phyloP scores from a whole-genome alignment of 2,329 filamentous ascomycete genomes.

The Fusarium clavum region DNA sequence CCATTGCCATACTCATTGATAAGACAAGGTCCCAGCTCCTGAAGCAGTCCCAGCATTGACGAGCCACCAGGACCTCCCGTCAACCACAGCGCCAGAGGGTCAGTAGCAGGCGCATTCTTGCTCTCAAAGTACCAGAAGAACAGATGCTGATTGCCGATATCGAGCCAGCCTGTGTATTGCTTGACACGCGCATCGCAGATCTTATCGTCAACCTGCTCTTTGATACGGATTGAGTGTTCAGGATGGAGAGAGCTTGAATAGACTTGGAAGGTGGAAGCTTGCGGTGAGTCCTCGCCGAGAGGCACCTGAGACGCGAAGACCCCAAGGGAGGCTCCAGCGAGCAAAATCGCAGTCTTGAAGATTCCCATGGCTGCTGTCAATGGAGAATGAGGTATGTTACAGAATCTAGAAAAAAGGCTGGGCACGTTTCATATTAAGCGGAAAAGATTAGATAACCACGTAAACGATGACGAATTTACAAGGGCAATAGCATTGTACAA shows the following conservation, averaged over 20 bases:
- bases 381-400: background rate
- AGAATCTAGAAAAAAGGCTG: background rate
- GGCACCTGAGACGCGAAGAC: constrained; percentile 11
- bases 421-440: background rate
- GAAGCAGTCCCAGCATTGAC: constrained; percentile 34
- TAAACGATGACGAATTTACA: constrained; percentile 4
- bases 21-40: constrained; percentile 36
- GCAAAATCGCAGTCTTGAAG: constrained; percentile 1
- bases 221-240: constrained; percentile 34
- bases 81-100: constrained; percentile 38
- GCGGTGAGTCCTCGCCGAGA: background rate
- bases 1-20: constrained; percentile 29
- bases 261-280: constrained; percentile 7
- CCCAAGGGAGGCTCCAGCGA: background rate
- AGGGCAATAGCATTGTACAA: background rate
- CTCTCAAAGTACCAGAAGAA: constrained; percentile 45
- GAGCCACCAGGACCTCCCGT: constrained; percentile 36
- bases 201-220: constrained; percentile 21
- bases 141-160: constrained; percentile 30
- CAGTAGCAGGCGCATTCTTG: constrained; percentile 17
- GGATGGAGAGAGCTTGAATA: constrained; percentile 23
- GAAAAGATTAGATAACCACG: constrained; percentile 10
- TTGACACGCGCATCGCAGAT: constrained; percentile 38
- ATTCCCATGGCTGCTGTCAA: constrained; percentile 16
- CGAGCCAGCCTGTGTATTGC: constrained; percentile 40